A percentile compares a stretch with the other conserved stretches of the same genome.
Evolutionary conservation across 371 early-diverging fungal genomes (phyloP).

Genomic region (Actinomortierella ambigua): DNA sequence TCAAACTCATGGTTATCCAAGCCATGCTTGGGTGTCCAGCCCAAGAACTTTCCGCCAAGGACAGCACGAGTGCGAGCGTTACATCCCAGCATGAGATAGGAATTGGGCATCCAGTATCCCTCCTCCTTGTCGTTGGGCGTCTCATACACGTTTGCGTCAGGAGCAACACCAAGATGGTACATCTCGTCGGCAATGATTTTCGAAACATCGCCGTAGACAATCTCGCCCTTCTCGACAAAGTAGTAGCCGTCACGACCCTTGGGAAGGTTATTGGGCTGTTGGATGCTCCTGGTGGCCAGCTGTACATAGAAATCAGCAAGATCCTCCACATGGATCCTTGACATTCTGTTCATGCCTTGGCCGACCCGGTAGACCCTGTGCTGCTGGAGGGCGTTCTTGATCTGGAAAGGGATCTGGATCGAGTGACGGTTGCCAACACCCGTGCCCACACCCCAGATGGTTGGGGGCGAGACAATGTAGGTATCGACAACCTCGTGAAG

Average conservation of each 20-base stretch:
- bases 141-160: slow-evolving; percentile 5
- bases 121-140: slow-evolving; percentile 16
- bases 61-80: slow-evolving; percentile 27
- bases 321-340: slow-evolving; percentile 46
- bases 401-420: slow-evolving; percentile 38
- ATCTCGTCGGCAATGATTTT: slow-evolving; percentile 34
- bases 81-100: no score
- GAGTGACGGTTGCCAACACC: slow-evolving; percentile 37
- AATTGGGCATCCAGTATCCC: slow-evolving; percentile 10
- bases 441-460: slow-evolving; percentile 44
- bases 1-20: slow-evolving; percentile 5
- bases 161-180: slow-evolving; percentile 14
- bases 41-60: slow-evolving; percentile 22
- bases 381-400: slow-evolving; percentile 21
- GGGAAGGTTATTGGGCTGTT: slow-evolving; percentile 6
- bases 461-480: slow-evolving; percentile 45
- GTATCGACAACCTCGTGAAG: slow-evolving; percentile 25
- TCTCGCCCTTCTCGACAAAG: slow-evolving; percentile 39
- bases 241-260: slow-evolving; percentile 47
- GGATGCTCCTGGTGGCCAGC: slow-evolving; percentile 1
- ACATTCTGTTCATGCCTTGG: slow-evolving; percentile 40
- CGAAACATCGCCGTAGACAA: slow-evolving; percentile 30
- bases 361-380: slow-evolving; percentile 35
- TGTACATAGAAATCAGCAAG: slow-evolving; percentile 33
- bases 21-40: slow-evolving; percentile 34